Base-by-base conservation (phyloP, 2,329 filamentous ascomycete species). In the Trichoderma brevicompactum region DNA sequence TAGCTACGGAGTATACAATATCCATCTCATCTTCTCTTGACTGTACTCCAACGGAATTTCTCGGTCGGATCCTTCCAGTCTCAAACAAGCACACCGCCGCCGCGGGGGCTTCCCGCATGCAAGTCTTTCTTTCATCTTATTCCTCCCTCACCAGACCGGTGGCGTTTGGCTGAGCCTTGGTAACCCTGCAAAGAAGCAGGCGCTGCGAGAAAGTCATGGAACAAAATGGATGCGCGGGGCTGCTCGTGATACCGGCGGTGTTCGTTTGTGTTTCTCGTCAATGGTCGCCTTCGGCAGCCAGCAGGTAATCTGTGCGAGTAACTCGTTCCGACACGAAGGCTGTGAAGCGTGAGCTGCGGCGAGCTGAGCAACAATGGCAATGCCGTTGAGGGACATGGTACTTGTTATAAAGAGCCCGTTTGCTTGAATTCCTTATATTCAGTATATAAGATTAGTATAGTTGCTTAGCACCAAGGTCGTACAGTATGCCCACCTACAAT, bases 191-290 rank as follows among this genome's bases (percentile, higher is more conserved):
- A 9, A 17, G 4, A 7, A 2, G 2, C 15, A n/a, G 3, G 3
- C 6, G 32, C 13, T 6, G 28, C 46, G 13, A 9, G 40, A 28
- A 2, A 28, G 15, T 34, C 17, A 28, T 49, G 5, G 5, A 32
- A 41, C 32, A 41, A 19, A 23, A 28, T 23, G 58, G 36, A 44
- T 10, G 40, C 23, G 5, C 28, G 46, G 17, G 46, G 32, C 10
- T 38, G 13, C 32, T 38, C 15, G 59, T 63, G 49, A 44, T 43
- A 53, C 49, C 59, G n/a, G 28, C n/a, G 19, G n/a, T n/a, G 10
- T 19, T 38, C 59, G 48, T 53, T 54, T 63, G 49, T 63, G 48
- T 53, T 36, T 54, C 46, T 53, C 40, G 23, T 49, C 32, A n/a
- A 54, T 49, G 13, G n/a, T 15, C 17, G 28, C 28, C 59, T 38